Percentiles rank a stretch among this genome's conserved stretches.
Evolutionary conservation across 495 filamentous ascomycete species (phyloP).

Genomic region (Aspergillus sparsus): DNA sequence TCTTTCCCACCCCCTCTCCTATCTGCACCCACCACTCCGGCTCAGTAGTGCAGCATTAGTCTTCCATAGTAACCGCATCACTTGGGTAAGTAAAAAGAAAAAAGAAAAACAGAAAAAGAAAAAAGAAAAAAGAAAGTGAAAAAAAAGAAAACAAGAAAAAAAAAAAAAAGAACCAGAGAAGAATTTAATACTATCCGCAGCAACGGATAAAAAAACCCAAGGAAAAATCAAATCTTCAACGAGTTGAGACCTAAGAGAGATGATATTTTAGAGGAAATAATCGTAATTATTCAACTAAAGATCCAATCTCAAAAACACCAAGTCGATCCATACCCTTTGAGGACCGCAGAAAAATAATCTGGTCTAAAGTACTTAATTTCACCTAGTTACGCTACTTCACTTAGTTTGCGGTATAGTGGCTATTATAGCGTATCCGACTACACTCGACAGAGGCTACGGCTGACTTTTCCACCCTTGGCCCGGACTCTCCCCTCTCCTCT

Average conservation of each 20-base stretch:
- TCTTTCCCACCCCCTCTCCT: conserved; percentile 11
- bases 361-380: conserved; percentile 16
- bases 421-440: conserved; percentile 10
- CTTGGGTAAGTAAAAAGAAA: background rate
- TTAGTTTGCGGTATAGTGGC: background rate
- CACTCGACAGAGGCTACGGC: conserved; percentile 12
- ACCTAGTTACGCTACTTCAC: background rate
- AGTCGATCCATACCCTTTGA: background rate
- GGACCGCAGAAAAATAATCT: background rate
- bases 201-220: too few species aligned
- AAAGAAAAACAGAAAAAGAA: background rate
- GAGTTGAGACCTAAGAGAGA: background rate
- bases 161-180: background rate
- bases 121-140: background rate
- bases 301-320: background rate
- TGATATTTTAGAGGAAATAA: background rate
- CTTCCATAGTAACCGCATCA: conserved; percentile 1
- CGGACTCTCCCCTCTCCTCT: conserved; percentile 6
- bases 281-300: background rate
- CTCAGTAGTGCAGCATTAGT: conserved; percentile 16
- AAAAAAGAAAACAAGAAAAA: background rate
- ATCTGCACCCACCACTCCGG: conserved; percentile 24
- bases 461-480: conserved; percentile 20
- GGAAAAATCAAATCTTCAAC: too few species aligned
- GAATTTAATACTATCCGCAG: too few species aligned